Conservation (phyloP, 2,329 filamentous ascomycete genomes). For the Cladophialophora exuberans region DNA sequence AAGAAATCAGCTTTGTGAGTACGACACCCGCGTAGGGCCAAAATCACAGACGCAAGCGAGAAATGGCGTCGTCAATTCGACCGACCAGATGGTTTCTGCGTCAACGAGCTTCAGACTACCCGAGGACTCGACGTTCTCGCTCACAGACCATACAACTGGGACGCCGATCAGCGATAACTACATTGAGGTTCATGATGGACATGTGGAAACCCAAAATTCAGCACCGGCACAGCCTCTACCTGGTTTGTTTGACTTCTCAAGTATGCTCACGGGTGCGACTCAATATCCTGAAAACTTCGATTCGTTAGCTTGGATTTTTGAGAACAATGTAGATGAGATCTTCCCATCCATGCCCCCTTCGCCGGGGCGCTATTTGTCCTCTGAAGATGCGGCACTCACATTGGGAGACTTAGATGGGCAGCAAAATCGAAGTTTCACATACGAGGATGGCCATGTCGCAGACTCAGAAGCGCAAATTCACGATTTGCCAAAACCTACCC, state of each 20-base stretch:
- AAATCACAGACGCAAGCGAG: background rate
- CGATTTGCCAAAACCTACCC: background rate
- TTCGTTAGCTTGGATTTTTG: background rate
- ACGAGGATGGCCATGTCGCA: background rate
- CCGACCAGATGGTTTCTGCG: background rate
- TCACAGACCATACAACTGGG: background rate
- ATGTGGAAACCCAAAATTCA: background rate
- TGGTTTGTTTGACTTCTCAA: background rate
- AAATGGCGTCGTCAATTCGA: background rate
- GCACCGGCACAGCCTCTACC: background rate
- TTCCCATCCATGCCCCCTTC: background rate
- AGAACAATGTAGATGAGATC: background rate
- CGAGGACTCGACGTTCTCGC: background rate
- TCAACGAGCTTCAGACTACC: background rate
- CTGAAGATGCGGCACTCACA: background rate
- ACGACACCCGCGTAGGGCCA: background rate
- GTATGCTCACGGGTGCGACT: background rate
- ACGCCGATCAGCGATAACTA: background rate
- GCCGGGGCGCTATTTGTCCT: background rate
- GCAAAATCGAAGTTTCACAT: background rate
- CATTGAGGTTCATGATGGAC: background rate
- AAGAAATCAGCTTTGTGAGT: background rate
- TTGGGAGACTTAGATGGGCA: background rate
- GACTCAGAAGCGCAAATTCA: background rate
- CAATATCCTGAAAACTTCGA: background rate